Base-by-base conservation (phyloP, 164 flowering plant genomes). In the Tinospora cordifolia region DNA sequence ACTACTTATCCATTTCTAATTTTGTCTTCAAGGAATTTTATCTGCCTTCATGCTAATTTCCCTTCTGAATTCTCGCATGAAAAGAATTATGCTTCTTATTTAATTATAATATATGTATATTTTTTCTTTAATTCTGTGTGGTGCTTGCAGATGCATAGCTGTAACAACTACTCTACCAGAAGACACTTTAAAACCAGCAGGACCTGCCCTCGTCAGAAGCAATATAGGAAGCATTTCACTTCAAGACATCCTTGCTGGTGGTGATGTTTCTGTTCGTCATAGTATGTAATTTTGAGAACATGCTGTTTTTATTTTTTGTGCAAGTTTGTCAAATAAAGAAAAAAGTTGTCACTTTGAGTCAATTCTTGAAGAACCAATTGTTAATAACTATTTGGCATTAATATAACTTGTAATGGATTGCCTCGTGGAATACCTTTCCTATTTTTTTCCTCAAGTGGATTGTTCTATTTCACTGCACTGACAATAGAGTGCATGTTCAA, bases 131-230 rank as follows among this genome's bases (percentile, higher is more conserved):
- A 22, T 69, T 69, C 68, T 73, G 8, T 73, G 8, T 65, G 62
- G 69, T 81, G 67, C 69, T 75, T 81, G 84, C 91, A 94, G 99
- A 85, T 92, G 97, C 68, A 90, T 94, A 71, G 97, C 96, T 74
- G 92, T 94, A 36, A 87, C 86, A 66, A 94, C 99, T 41, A 84
- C 99, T 70, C 73, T 94, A 73, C 75, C 93, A 19, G 89, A 84
- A 75, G 95, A 85, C 74, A 75, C 77, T 73, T 77, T 94, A 25
- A 78, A 75, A 70, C 68, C 81, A 51, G 97, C 93, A 76, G 83
- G 85, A 38, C 97, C 99, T 69, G 80, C 92, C 66, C 80, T 92
- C 63, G 84, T 94, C 81, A 87, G 91, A 76, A 84, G 85, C 71
- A 90, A 89, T 3, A 94, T 94, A 73, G 88, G 92, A 80, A 81